Conservation (phyloP, 2,329 filamentous ascomycete species). For the Beauveria scarabaeidicola region DNA sequence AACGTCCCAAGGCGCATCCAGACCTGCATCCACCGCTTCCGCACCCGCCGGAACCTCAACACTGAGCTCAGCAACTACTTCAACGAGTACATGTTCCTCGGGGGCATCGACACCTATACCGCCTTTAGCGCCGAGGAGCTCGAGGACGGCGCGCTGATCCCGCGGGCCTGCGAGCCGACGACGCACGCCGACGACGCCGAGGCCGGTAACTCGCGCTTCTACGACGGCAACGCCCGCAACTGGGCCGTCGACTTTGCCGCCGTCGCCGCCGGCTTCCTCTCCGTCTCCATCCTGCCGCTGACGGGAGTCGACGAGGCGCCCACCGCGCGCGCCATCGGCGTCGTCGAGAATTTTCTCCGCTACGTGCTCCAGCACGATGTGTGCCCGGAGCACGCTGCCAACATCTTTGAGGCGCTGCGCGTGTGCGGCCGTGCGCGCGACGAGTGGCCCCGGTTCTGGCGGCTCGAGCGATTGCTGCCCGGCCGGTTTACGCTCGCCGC, state of each 20-base stretch:
- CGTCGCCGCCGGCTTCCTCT: constrained; percentile 73
- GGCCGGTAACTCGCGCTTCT: constrained; percentile 36
- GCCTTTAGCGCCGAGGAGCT: constrained; percentile 54
- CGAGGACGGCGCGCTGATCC: constrained; percentile 48
- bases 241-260: constrained; percentile 77
- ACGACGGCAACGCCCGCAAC: constrained; percentile 40
- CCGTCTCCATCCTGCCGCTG: constrained; percentile 43
- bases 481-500: constrained; percentile 76
- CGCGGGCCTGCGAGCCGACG: neutral
- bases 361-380: constrained; percentile 81
- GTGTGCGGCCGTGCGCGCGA: constrained; percentile 58
- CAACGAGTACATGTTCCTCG: constrained; percentile 71
- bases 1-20: constrained; percentile 60
- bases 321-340: constrained; percentile 51
- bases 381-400: constrained; percentile 66
- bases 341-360: constrained; percentile 79
- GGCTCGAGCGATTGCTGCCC: constrained; percentile 49
- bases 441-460: constrained; percentile 55
- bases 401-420: constrained; percentile 56
- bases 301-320: constrained; percentile 46
- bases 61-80: constrained; percentile 56
- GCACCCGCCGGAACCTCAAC: constrained; percentile 66
- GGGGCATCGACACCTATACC: constrained; percentile 59
- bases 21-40: constrained; percentile 74
- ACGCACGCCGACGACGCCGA: constrained; percentile 21